Conservation (phyloP, 139 green algal species). For the Picochlorum sp. region DNA sequence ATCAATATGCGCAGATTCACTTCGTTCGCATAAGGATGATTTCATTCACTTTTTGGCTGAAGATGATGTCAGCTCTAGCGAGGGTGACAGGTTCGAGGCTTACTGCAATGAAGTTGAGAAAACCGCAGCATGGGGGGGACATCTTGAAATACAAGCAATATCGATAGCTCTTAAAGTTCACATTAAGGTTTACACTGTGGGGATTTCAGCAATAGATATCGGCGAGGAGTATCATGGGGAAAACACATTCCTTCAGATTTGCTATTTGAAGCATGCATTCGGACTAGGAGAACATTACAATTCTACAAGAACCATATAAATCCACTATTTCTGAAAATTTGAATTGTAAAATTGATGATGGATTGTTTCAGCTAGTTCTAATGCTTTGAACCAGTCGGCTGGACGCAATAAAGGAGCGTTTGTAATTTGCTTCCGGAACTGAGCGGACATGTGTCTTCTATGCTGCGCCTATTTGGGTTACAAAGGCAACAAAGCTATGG, state of each 20-base stretch:
- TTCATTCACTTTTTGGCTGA: slow-evolving; percentile 61
- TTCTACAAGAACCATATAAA: slow-evolving; percentile 5
- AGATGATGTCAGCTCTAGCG: slow-evolving; percentile 3
- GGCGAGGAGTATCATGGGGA: slow-evolving; percentile 51
- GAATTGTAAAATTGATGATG: slow-evolving; percentile 23
- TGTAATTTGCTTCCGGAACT: background rate
- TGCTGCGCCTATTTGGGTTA: too few relatives aligned
- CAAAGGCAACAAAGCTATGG: background rate
- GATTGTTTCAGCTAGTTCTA: slow-evolving; percentile 8
- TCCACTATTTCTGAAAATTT: background rate
- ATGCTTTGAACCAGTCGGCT: slow-evolving; percentile 8
- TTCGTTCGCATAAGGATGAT: slow-evolving; percentile 55
- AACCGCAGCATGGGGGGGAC: slow-evolving; percentile 84
- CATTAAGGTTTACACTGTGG: slow-evolving; percentile 68
- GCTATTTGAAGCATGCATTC: slow-evolving; percentile 85
- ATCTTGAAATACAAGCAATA: slow-evolving; percentile 81
- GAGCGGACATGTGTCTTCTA: background rate
- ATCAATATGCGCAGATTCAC: slow-evolving; percentile 53
- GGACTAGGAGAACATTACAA: slow-evolving; percentile 95
- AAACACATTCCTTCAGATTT: slow-evolving; percentile 50
- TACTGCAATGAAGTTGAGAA: slow-evolving; percentile 68
- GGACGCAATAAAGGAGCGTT: background rate
- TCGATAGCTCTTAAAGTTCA: slow-evolving; percentile 47
- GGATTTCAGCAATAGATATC: slow-evolving; percentile 55
- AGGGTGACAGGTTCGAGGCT: slow-evolving; percentile 37